phyloP scores from a whole-genome alignment of 306 rosid species.

The Herpetospermum pedunculosum region DNA sequence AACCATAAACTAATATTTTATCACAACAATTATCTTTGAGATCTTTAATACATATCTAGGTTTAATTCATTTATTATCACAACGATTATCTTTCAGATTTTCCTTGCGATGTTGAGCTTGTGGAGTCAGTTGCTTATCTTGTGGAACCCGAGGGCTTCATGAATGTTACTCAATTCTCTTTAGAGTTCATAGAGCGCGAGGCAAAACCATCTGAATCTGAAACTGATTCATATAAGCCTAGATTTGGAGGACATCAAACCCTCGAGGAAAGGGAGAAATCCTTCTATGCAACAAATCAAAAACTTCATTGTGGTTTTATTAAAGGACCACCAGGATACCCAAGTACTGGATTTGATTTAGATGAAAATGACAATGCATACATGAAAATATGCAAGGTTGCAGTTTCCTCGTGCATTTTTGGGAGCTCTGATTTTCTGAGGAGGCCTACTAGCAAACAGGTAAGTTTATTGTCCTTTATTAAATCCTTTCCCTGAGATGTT shows the following conservation, averaged over 20 bases:
- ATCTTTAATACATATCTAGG: constrained; percentile 1
- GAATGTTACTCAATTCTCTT: constrained; percentile 48
- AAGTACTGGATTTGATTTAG: constrained; percentile 70
- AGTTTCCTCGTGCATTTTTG: constrained; percentile 94
- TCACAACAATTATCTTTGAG: constrained; percentile 12
- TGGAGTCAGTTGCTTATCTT: constrained; percentile 44
- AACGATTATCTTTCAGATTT: constrained; percentile 39
- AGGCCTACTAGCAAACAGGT: constrained; percentile 83
- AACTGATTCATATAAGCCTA: constrained; percentile 35
- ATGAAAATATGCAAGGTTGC: constrained; percentile 64
- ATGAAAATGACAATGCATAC: constrained; percentile 54
- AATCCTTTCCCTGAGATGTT: background rate
- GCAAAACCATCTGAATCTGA: constrained; percentile 16
- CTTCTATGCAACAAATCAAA: constrained; percentile 56
- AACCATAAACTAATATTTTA: constrained; percentile 4
- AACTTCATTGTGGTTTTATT: constrained; percentile 77
- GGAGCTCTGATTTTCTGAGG: constrained; percentile 86
- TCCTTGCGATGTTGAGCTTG: constrained; percentile 62
- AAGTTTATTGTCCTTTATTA: constrained; percentile 5
- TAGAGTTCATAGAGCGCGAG: constrained; percentile 50
- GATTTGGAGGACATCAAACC: constrained; percentile 81
- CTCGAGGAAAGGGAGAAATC: constrained; percentile 69
- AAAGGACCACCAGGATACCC: constrained; percentile 44
- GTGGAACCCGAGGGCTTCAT: constrained; percentile 45
- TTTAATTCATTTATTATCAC: constrained; percentile 15